phyloP scores from a whole-genome alignment of 1,284 basidiomycete species.

The Cutaneotrichosporon mucoides region DNA sequence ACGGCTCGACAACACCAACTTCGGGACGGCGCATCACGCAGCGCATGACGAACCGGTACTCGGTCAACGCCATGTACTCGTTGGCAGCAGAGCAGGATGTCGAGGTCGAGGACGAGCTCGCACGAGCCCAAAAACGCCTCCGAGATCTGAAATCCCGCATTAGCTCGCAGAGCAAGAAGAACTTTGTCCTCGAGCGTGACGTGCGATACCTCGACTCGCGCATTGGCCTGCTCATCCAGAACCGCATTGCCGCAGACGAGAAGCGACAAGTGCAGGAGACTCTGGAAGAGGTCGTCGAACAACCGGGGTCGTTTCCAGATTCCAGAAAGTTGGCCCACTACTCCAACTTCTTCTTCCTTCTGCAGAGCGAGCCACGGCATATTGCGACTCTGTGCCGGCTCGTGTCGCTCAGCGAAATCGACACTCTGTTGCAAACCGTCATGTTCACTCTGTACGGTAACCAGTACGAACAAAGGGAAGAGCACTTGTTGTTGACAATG shows the following conservation, averaged over 20 bases:
- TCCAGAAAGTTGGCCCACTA: slow-evolving; percentile 88
- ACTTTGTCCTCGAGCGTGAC: slow-evolving; percentile 96
- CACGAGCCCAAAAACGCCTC: slow-evolving; percentile 92
- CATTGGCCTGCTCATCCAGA: slow-evolving; percentile 96
- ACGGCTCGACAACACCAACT: background rate
- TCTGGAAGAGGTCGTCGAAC: slow-evolving; percentile 85
- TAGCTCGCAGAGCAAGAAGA: slow-evolving; percentile 97
- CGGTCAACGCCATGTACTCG: slow-evolving; percentile 90
- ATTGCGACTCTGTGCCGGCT: slow-evolving; percentile 95
- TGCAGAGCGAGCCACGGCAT: slow-evolving; percentile 95
- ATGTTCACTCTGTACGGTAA: slow-evolving; percentile 99
- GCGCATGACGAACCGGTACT: slow-evolving; percentile 93
- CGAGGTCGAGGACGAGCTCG: slow-evolving; percentile 96
- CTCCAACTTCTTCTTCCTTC: slow-evolving; percentile 96
- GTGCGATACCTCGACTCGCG: slow-evolving; percentile 97
- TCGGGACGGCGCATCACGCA: slow-evolving; percentile 52
- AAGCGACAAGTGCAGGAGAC: slow-evolving; percentile 91
- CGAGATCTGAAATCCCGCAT: slow-evolving; percentile 96
- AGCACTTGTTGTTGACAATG: slow-evolving; percentile 97
- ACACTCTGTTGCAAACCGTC: slow-evolving; percentile 97
- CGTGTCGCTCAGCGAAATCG: slow-evolving; percentile 92
- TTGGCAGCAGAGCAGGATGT: slow-evolving; percentile 99
- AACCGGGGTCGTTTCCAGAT: slow-evolving; percentile 75
- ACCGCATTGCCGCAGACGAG: slow-evolving; percentile 95
- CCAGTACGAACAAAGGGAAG: slow-evolving; percentile 98